These are phyloP conservation scores for Patellifolia procumbens DNA, from an alignment of 179 eudicot species.

Conservation along the genomic window DNA sequence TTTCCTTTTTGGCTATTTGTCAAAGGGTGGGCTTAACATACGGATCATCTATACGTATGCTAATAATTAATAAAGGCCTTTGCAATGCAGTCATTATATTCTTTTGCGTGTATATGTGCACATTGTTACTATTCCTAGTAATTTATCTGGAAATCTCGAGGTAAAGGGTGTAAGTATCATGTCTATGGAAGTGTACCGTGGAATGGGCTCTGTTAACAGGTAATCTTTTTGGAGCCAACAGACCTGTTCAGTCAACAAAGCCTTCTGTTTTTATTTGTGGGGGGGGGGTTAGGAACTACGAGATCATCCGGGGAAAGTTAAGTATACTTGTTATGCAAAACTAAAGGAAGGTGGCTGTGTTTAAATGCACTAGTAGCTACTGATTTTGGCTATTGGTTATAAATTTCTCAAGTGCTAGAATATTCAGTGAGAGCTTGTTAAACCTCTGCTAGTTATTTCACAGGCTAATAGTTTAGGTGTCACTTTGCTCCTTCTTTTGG, in stretches of 20 bases:
- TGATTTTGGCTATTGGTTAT: background rate
- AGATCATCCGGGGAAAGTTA: background rate
- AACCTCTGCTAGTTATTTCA: background rate
- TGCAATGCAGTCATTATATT: background rate
- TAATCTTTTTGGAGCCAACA: background rate
- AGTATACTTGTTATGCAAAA: background rate
- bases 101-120: background rate
- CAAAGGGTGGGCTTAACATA: too few species aligned
- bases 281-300: background rate
- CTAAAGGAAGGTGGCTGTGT: background rate
- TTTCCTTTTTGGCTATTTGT: background rate
- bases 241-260: background rate
- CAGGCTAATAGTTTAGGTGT: background rate
- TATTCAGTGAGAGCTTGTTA: background rate
- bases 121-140: background rate
- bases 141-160: background rate
- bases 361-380: background rate
- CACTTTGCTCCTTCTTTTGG: background rate
- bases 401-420: background rate
- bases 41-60: background rate
- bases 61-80: background rate
- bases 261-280: background rate
- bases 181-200: background rate
- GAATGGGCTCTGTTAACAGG: background rate
- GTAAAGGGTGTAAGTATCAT: background rate